Evolutionary conservation across 768 basidiomycete species (phyloP), one percentile per base, ranked within the genome.

Genomic region (Phaeotremella fagi): DNA sequence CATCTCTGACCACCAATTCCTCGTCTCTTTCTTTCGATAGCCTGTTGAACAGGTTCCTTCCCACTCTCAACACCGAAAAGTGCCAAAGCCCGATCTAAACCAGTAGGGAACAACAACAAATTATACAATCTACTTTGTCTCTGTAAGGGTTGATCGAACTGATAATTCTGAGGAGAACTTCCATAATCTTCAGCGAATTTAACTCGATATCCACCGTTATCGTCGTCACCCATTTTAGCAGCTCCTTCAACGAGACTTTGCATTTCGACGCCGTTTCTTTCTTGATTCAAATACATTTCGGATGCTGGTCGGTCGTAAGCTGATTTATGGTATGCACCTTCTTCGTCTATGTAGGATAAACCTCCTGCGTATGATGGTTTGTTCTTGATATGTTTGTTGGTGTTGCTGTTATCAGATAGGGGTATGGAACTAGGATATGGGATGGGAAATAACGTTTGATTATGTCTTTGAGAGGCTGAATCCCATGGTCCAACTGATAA

Each of bases 21-120:
- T 26, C 85, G 80, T 69, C 82, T 86, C 79, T 94, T 94, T 67
- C 88, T 80, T 67, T 91, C 86, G 67, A 95, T 90, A 45, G 85
- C 81, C 66, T 92, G 86, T 56, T 87, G 82, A 3, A 68, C 29
- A 2, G 74, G 73, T n/a, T 54, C 55, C 23, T 53, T 55, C 12
- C 60, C 63, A 18, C n/a, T 29, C 3, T 60, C 50, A 38, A 59
- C 43, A 0, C 63, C 60, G 26, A 70, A 56, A 20, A 63, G 31
- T 15, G 53, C 68, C 49, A 67, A 36, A 14, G 65, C 36, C 50
- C 65, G 58, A 51, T 67, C 65, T 50, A 69, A 41, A 1, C 67
- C 67, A 18, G 61, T 63, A 2, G 67, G 60, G 51, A 69, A 69
- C 18, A 69, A 51, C 36, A 69, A 35, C 15, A 55, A 23, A 11